A percentile compares a stretch with the other conserved stretches of the same genome.
These are phyloP conservation scores for Solanum pinnatisectum DNA, from an alignment of 257 asterid genomes.

Conservation along the genomic window DNA sequence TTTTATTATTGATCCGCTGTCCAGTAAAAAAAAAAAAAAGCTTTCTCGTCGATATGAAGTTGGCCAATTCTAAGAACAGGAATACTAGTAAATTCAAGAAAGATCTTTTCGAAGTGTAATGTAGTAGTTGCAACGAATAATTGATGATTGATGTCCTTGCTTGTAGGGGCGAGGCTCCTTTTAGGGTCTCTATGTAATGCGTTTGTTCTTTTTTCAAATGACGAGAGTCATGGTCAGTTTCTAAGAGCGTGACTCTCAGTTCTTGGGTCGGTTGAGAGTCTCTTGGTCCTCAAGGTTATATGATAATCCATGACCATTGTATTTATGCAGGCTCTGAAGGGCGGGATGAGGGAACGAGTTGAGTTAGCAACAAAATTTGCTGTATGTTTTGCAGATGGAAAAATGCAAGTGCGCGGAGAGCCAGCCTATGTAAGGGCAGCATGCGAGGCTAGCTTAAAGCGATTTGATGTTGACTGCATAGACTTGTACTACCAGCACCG, in stretches of 20 bases:
- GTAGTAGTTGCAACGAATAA: background rate
- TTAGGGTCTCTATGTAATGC: background rate
- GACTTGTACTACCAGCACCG: conserved; percentile 39
- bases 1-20: background rate
- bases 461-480: conserved; percentile 29
- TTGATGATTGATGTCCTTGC: background rate
- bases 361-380: conserved; percentile 39
- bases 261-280: background rate
- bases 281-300: background rate
- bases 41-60: background rate
- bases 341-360: conserved; percentile 22
- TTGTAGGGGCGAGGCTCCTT: background rate
- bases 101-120: background rate
- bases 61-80: background rate
- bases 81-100: background rate
- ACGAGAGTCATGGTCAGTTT: background rate
- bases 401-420: conserved; percentile 17
- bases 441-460: conserved; percentile 33
- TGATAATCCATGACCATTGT: background rate
- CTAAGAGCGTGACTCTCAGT: background rate
- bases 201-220: background rate
- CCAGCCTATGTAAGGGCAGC: conserved; percentile 30
- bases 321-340: conserved; percentile 26
- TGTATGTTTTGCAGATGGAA: background rate
- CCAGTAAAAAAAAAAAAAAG: background rate